Base-by-base conservation (phyloP, 805 yeast genomes). In the Wickerhamomyces kurtzmanii region DNA sequence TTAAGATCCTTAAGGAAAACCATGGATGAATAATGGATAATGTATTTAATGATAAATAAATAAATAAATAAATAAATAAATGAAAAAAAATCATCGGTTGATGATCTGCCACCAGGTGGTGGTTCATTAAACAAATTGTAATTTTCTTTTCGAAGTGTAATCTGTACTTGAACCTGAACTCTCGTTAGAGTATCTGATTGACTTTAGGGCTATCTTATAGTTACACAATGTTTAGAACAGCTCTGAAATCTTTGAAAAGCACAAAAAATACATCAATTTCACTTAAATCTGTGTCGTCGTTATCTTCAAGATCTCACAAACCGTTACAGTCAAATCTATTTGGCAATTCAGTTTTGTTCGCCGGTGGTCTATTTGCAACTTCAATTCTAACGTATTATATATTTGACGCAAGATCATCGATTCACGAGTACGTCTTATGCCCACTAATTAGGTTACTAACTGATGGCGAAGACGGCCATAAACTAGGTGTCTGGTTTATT, bases 401-500 rank as follows among this genome's bases (percentile, higher is more conserved):
- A 12, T 57, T 72, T 29, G 94, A 87, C 54, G 76, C 96, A 8
- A 64, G 94, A 34, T 77, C 96, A 1, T 78, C 83, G 3, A 57
- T 83, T 20, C 87, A 86, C 44, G 91, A 89, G 51, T 83, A 80
- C 45, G 62, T 82, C 1, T 55, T 77, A 30, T 77, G 94, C 56
- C 97, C 97, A 1, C 26, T 78, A 8, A 66, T 83, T 26, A 68
- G 96, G 32, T 47, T 62, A 13, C 34, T 68, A 6, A 75, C 87
- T 3, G 83, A 75, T 49, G 95, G 87, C n/a, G 97, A 89, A 55
- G 59, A 68, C 9, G 91, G 94, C 14, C 97, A 89, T 50, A 64
- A 62, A 28, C 51, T 84, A 18, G 94, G 95, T 6, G 71, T 89
- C 20, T 60, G 66, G 45, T 49, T 68, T 18, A 60, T 86, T 71